phyloP scores from a whole-genome alignment of 257 asterid genomes.

The Phtheirospermum japonicum region DNA sequence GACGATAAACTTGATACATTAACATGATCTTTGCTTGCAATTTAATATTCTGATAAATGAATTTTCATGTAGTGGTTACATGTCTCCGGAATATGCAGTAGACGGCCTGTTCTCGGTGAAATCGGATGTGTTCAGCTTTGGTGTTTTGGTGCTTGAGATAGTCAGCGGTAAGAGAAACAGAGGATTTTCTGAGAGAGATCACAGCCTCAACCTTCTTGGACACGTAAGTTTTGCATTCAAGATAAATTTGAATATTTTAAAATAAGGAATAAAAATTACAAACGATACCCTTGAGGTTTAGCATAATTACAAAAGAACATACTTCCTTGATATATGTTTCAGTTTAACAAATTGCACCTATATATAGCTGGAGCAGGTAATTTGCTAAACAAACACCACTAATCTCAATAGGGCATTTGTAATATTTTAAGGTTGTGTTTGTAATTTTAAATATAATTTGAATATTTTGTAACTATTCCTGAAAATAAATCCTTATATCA shows the following conservation, averaged over 20 bases:
- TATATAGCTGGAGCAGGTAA: background rate
- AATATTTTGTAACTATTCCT: background rate
- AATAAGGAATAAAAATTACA: no score
- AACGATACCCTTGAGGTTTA: background rate
- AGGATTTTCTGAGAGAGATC: constrained; percentile 28
- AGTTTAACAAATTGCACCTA: background rate
- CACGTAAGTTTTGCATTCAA: constrained; percentile 28
- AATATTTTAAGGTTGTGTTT: no score
- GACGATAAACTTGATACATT: background rate
- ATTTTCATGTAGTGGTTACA: constrained; percentile 34
- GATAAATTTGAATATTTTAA: no score
- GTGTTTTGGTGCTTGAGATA: constrained; percentile 36
- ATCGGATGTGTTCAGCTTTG: constrained; percentile 40
- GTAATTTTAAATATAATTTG: no score
- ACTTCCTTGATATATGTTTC: no score
- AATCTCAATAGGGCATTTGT: background rate
- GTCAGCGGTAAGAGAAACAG: constrained; percentile 40
- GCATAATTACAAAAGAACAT: background rate
- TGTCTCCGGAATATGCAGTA: constrained; percentile 37
- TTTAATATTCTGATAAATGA: background rate
- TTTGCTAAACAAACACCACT: background rate
- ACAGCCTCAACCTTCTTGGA: constrained; percentile 41
- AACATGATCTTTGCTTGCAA: no score
- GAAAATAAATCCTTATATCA: background rate
- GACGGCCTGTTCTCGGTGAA: constrained; percentile 35